A percentile compares a stretch with the other conserved stretches of the same genome.
Conservation (phyloP, 1,284 basidiomycete species). For the Ceraceosorus guamensis region DNA sequence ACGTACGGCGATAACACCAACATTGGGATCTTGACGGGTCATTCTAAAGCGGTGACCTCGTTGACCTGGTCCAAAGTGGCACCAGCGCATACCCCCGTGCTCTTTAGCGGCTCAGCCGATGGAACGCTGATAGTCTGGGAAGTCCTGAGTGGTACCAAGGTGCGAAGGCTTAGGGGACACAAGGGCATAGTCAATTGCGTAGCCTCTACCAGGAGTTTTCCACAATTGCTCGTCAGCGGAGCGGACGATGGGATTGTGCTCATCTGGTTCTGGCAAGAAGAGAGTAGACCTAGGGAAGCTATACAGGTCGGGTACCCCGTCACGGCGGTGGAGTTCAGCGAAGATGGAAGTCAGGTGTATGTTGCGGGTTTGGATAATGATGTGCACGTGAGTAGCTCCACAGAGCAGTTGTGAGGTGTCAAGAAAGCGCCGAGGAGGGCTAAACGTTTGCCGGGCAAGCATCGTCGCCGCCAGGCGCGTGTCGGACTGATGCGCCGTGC, state of each 20-base stretch:
- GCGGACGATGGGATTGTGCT: constrained; percentile 44
- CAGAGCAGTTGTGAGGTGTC: constrained; percentile 1
- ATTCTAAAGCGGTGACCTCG: constrained; percentile 40
- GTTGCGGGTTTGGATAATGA: constrained; percentile 47
- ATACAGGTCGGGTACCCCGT: constrained; percentile 45
- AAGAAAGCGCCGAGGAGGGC: no score
- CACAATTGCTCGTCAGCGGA: constrained; percentile 32
- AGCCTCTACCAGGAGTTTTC: constrained; percentile 25
- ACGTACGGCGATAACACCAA: constrained; percentile 41
- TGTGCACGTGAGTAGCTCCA: constrained; percentile 29
- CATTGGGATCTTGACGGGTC: constrained; percentile 39
- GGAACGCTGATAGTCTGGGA: constrained; percentile 43
- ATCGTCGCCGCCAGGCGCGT: no score
- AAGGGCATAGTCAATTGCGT: constrained; percentile 43
- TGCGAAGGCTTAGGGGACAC: constrained; percentile 40
- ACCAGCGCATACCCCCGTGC: constrained; percentile 14
- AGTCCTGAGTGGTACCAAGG: constrained; percentile 28
- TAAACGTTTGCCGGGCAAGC: no score
- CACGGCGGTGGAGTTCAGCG: constrained; percentile 43
- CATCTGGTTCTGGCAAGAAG: constrained; percentile 38
- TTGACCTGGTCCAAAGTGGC: constrained; percentile 27
- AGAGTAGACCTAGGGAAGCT: constrained; percentile 29
- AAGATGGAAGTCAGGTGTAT: constrained; percentile 43
- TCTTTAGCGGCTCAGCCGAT: constrained; percentile 46
- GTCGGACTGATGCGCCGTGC: no score